These are phyloP conservation scores for Penicillium argentinense DNA, from an alignment of 495 filamentous ascomycete species.

Conservation along the genomic window DNA sequence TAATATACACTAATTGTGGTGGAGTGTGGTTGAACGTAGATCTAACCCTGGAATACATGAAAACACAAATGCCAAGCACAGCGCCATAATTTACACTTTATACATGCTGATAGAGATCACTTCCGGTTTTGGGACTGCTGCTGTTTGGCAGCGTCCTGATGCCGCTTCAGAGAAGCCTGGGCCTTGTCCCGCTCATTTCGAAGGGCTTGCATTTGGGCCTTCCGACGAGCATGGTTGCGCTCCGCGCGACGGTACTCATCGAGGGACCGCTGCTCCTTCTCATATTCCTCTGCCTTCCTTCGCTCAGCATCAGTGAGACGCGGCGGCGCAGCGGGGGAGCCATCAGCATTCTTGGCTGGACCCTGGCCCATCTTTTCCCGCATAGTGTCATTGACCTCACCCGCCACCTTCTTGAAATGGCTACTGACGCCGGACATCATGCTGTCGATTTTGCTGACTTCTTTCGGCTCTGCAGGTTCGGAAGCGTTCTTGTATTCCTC, in stretches of 20 bases:
- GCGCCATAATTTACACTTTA: conserved; percentile 33
- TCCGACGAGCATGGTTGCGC: conserved; percentile 24
- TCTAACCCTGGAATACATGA: conserved; percentile 20
- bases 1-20: no score
- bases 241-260: conserved; percentile 15
- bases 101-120: conserved; percentile 20
- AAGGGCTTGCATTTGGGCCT: conserved; percentile 14
- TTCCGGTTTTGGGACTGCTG: conserved; percentile 6
- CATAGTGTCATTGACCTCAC: conserved; percentile 9
- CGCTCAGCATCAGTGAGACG: conserved; percentile 20
- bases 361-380: conserved; percentile 5
- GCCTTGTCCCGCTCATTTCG: conserved; percentile 18
- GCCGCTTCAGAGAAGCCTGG: conserved; percentile 11
- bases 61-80: conserved; percentile 17
- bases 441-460: conserved; percentile 17
- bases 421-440: no score
- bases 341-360: conserved; percentile 15
- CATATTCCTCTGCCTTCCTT: conserved; percentile 19
- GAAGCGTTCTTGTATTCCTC: conserved; percentile 3
- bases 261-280: conserved; percentile 11
- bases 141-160: conserved; percentile 7
- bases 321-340: conserved; percentile 14
- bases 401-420: conserved; percentile 3
- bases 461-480: no score
- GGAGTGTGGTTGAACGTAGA: conserved; percentile 6